Base-by-base conservation (phyloP, 495 filamentous ascomycete genomes). In the Pyronema domesticum region DNA sequence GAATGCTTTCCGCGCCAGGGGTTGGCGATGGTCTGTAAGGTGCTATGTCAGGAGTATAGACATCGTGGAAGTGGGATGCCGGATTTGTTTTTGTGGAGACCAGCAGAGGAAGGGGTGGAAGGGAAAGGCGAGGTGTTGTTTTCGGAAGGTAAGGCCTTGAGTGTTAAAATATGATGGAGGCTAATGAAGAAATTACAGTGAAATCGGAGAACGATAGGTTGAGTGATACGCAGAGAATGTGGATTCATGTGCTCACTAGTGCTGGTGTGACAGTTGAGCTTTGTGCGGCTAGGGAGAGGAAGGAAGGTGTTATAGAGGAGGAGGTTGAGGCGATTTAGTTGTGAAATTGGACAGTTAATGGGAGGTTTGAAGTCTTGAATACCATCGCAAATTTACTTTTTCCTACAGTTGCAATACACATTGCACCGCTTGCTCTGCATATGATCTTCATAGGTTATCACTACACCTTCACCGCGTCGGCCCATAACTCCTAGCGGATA, bases 141-240 rank as follows among this genome's bases (percentile, higher is more conserved):
- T 70, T 75, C 78, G 3, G 89, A 95, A 69, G 88, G 95, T 47
- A 94, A 94, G 74, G 11, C 7, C 15, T 42, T 42, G 39, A 17
- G 39, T 13, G 39, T 42, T 13, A 6, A 42, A 42, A 17, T 1
- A 5, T 30, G 39, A 42, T 17, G 3, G 7, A 1, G 39, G 39
- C 39, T 42, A 42, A 42, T 42, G 39, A 17, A 13, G 39, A 13
- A 42, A 13, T 8, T 17, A 50, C 47, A 64, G 62, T 65, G 23
- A 65, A 65, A 53, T 65, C 62, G 8, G 61, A 87, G 70, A 95
- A 95, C 71, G 91, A 98, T 73, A 78, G 87, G 35, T 72, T 98
- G 64, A 95, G 89, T 69, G 91, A 98, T 74, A 93, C 88, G 36
- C 91, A 98, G 69, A 74, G 91, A 58, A 72, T 98, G 39, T 98